phyloP scores from a whole-genome alignment of 2,329 filamentous ascomycete species.

The Pseudogymnoascus sp. region DNA sequence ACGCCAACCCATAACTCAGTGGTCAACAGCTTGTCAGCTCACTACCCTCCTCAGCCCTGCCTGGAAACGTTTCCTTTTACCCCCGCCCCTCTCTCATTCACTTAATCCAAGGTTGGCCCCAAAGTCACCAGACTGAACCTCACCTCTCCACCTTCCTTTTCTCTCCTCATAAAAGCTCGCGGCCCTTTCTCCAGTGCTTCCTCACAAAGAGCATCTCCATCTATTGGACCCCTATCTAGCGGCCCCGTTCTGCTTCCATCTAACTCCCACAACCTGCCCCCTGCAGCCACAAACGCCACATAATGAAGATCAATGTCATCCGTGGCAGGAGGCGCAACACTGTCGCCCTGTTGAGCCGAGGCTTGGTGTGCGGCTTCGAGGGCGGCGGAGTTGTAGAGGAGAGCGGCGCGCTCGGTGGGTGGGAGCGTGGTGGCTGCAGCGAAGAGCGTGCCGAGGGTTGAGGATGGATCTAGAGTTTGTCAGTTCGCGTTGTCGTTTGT shows the following conservation, averaged over 20 bases:
- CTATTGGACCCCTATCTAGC: slow-evolving; percentile 44
- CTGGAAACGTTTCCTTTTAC: too few relatives aligned
- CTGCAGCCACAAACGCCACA: slow-evolving; percentile 74
- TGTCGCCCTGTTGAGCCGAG: slow-evolving; percentile 87
- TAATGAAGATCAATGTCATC: slow-evolving; percentile 90
- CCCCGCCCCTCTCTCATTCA: neutral
- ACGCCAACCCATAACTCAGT: too few relatives aligned
- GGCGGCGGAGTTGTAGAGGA: slow-evolving; percentile 70
- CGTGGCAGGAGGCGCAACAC: slow-evolving; percentile 61
- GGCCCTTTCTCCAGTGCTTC: slow-evolving; percentile 65
- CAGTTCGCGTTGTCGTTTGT: too few relatives aligned
- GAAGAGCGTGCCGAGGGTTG: slow-evolving; percentile 54
- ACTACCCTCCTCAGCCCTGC: too few relatives aligned
- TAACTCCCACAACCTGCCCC: slow-evolving; percentile 62
- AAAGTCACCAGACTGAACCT: slow-evolving; percentile 27
- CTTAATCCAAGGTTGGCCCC: slow-evolving; percentile 21
- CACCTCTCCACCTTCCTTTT: slow-evolving; percentile 23
- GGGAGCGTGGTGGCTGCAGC: slow-evolving; percentile 61
- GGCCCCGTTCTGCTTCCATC: slow-evolving; percentile 65
- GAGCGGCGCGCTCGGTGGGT: slow-evolving; percentile 58
- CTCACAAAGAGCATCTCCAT: slow-evolving; percentile 68
- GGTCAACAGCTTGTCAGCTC: too few relatives aligned
- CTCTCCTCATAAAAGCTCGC: slow-evolving; percentile 32
- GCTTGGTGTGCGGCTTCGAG: slow-evolving; percentile 73
- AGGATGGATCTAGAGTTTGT: slow-evolving; percentile 26